A percentile compares a stretch with the other conserved stretches of the same genome.
Evolutionary conservation across 495 filamentous ascomycete species (phyloP).

Genomic region (Collariella sp.): DNA sequence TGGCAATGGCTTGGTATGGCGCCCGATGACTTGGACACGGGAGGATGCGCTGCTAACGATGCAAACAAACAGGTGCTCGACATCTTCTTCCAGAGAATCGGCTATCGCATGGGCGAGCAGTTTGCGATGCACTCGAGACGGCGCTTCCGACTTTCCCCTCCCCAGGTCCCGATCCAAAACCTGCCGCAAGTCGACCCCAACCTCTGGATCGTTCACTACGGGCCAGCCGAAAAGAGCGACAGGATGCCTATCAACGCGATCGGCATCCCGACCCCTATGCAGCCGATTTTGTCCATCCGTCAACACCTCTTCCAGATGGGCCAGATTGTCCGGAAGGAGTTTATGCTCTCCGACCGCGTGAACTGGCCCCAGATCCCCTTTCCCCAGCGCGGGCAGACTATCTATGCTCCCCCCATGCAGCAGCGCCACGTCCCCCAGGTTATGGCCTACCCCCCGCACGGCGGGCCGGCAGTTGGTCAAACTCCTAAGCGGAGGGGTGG

Average conservation of each 20-base stretch:
- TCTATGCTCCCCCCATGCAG: slow-evolving; percentile 30
- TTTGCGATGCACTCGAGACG: slow-evolving; percentile 65
- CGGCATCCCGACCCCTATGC: slow-evolving; percentile 47
- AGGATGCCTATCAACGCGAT: slow-evolving; percentile 59
- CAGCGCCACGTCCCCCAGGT: slow-evolving; percentile 37
- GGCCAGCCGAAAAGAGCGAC: slow-evolving; percentile 59
- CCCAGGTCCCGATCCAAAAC: slow-evolving; percentile 50
- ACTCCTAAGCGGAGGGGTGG: slow-evolving; percentile 37
- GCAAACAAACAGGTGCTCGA: slow-evolving; percentile 50
- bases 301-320: slow-evolving; percentile 66
- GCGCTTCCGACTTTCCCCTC: slow-evolving; percentile 70
- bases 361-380: slow-evolving; percentile 84
- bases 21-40: too few species aligned
- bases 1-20: slow-evolving; percentile 41
- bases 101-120: slow-evolving; percentile 62
- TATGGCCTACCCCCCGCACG: slow-evolving; percentile 47
- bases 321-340: slow-evolving; percentile 80
- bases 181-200: slow-evolving; percentile 63
- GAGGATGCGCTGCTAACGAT: slow-evolving; percentile 12
- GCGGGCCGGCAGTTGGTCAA: slow-evolving; percentile 30
- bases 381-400: slow-evolving; percentile 43
- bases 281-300: slow-evolving; percentile 54
- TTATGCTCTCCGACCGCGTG: slow-evolving; percentile 78
- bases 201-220: slow-evolving; percentile 93
- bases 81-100: slow-evolving; percentile 69